Percentiles rank a stretch among this genome's conserved stretches.
phyloP scores from a whole-genome alignment of 2,329 filamentous ascomycete genomes.

The Trichoderma lentiforme region DNA sequence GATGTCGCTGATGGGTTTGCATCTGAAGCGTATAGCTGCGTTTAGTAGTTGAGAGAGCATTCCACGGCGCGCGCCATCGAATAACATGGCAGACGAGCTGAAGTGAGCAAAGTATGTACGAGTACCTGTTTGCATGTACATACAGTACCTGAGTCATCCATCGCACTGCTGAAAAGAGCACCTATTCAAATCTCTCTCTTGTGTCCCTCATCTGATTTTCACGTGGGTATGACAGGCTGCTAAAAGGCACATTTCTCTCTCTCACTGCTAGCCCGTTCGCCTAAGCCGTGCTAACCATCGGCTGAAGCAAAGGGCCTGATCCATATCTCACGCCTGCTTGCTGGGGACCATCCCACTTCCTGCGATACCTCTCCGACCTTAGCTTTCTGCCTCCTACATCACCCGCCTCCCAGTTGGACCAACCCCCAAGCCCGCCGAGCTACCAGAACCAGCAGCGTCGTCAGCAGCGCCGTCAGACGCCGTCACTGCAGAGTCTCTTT shows the following conservation, averaged over 20 bases:
- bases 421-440: not conserved
- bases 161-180: not conserved
- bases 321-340: not conserved
- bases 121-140: not conserved
- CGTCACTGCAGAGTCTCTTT: not conserved
- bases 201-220: not conserved
- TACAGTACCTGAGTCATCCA: not conserved
- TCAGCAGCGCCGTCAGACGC: conserved; percentile 16
- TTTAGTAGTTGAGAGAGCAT: not conserved
- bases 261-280: not conserved
- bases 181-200: not conserved
- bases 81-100: not conserved
- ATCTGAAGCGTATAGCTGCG: not conserved
- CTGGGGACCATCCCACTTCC: not conserved
- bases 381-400: conserved; percentile 17
- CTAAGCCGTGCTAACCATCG: not conserved
- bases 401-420: conserved; percentile 1
- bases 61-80: not conserved
- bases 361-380: not conserved
- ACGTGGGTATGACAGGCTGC: not conserved
- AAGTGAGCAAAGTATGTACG: not conserved
- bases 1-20: not conserved
- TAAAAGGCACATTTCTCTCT: not conserved
- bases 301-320: conserved; percentile 2
- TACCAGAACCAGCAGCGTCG: conserved; percentile 12